Evolutionary conservation across 2,329 filamentous ascomycete species (phyloP).

Genomic region (Claviceps digitariae): DNA sequence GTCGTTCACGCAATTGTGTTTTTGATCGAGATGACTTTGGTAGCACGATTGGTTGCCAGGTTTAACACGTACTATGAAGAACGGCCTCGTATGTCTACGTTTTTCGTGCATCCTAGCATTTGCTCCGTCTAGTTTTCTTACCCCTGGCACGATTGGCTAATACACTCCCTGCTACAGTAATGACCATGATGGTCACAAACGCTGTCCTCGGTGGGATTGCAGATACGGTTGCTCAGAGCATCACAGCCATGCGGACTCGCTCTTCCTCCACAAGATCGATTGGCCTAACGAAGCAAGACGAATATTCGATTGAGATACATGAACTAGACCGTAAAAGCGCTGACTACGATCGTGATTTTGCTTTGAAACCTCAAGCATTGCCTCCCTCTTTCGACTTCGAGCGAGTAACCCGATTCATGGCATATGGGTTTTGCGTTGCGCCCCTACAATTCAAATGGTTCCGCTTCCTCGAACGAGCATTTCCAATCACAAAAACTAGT

Average conservation of each 20-base stretch:
- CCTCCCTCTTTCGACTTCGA: conserved; percentile 93
- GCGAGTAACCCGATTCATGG: conserved; percentile 87
- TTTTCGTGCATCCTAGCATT: neutral
- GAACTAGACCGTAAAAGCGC: conserved; percentile 75
- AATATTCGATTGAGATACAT: conserved; percentile 74
- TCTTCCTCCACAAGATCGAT: conserved; percentile 46
- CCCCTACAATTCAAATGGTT: conserved; percentile 96
- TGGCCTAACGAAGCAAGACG: conserved; percentile 48
- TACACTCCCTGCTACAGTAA: conserved; percentile 38
- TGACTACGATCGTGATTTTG: conserved; percentile 48
- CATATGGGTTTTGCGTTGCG: conserved; percentile 92
- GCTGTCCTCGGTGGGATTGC: conserved; percentile 89
- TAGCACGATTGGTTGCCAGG: conserved; percentile 67
- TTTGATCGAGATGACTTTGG: conserved; percentile 75
- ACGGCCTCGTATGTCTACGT: conserved; percentile 53
- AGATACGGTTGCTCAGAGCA: conserved; percentile 87
- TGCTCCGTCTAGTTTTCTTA: neutral
- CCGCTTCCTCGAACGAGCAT: conserved; percentile 63
- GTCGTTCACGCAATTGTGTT: conserved; percentile 75
- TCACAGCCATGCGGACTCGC: conserved; percentile 67
- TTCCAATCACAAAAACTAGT: conserved; percentile 69
- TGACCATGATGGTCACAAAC: conserved; percentile 99
- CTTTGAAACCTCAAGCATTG: conserved; percentile 45
- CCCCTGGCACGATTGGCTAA: neutral
- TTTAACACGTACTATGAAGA: conserved; percentile 93